These are phyloP conservation scores for Blechomonas ayalai DNA, from an alignment of 208 protist species.

Conservation along the genomic window DNA sequence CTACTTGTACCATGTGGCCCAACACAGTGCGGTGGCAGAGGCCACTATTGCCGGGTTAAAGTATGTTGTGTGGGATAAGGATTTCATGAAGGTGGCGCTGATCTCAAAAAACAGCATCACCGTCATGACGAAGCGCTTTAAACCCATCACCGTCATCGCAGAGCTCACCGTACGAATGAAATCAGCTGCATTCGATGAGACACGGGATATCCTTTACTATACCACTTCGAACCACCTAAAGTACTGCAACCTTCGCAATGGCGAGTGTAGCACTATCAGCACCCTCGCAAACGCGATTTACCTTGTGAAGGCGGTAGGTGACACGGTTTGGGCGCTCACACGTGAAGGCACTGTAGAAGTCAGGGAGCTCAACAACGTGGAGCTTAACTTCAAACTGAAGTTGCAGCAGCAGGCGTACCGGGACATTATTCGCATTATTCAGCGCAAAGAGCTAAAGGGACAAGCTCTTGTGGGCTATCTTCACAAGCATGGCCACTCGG, in stretches of 20 bases:
- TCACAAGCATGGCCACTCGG: conserved; percentile 96
- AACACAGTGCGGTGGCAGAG: conserved; percentile 71
- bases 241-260: conserved; percentile 89
- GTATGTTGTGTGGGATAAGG: conserved; percentile 94
- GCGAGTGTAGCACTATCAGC: conserved; percentile 96
- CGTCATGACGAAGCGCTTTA: conserved; percentile 87
- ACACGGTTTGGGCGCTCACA: conserved; percentile 89
- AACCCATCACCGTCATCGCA: conserved; percentile 83
- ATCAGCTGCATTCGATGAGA: conserved; percentile 87
- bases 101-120: conserved; percentile 86
- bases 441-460: conserved; percentile 86
- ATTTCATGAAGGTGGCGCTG: conserved; percentile 90
- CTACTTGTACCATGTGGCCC: conserved; percentile 94
- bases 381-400: conserved; percentile 96
- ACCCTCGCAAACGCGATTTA: conserved; percentile 96
- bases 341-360: conserved; percentile 82
- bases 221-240: conserved; percentile 98
- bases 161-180: conserved; percentile 95
- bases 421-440: conserved; percentile 94
- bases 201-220: conserved; percentile 96
- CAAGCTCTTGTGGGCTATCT: conserved; percentile 98
- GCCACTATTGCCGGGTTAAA: conserved; percentile 59
- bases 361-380: conserved; percentile 89
- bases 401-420: conserved; percentile 89
- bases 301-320: conserved; percentile 82